phyloP scores from a whole-genome alignment of 176 grass and related monocot species.

The Rhynchospora pubera region DNA sequence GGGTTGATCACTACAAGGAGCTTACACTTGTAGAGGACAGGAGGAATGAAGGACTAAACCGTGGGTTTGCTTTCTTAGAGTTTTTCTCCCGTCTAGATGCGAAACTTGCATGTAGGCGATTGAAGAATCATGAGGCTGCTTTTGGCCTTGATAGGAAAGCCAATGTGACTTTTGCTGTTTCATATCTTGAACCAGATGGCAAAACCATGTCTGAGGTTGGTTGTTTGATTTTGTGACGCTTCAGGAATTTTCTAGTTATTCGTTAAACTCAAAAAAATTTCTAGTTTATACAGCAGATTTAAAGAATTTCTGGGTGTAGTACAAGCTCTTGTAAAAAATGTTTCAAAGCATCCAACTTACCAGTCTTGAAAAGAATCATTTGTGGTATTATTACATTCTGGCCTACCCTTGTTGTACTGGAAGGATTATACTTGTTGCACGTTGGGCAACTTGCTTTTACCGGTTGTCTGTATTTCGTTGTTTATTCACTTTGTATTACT shows the following conservation, averaged over 20 bases:
- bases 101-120: slow-evolving; percentile 14
- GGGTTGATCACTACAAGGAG: slow-evolving; percentile 26
- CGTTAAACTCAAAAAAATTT: too few relatives aligned
- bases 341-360: background rate
- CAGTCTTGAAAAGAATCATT: background rate
- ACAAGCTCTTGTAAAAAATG: background rate
- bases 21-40: slow-evolving; percentile 21
- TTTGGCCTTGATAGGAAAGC: slow-evolving; percentile 23
- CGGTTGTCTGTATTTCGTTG: background rate
- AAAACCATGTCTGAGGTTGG: slow-evolving; percentile 26
- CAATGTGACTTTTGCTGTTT: slow-evolving; percentile 24
- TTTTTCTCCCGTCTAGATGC: slow-evolving; percentile 24
- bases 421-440: background rate
- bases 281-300: background rate
- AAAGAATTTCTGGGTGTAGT: background rate
- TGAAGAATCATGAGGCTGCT: slow-evolving; percentile 5
- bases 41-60: slow-evolving; percentile 15
- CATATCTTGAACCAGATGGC: slow-evolving; percentile 25
- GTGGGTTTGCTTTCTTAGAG: slow-evolving; percentile 25
- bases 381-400: background rate
- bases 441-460: background rate
- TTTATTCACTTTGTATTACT: background rate
- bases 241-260: background rate
- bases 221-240: background rate
- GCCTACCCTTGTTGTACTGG: background rate